Evolutionary conservation across 768 basidiomycete genomes (phyloP), one percentile per base, ranked within the genome.

Genomic region (Russula sp.): DNA sequence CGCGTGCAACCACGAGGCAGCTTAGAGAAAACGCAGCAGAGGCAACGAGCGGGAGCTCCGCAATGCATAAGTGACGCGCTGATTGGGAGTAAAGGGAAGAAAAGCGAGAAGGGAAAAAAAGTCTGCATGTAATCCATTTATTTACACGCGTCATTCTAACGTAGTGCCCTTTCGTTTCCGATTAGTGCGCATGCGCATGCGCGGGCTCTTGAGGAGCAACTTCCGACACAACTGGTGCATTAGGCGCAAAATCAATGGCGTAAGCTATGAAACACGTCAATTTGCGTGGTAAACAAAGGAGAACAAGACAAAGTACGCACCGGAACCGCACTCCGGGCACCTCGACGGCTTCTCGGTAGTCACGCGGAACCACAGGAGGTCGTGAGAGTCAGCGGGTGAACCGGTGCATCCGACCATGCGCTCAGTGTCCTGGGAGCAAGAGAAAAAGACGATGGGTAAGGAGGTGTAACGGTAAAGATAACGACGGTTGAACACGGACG

Each of bases 341-440:
- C 95, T 89, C 66, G 80, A 78, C 68, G 81, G 79, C 75, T 86
- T 84, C 70, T 88, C 80, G 69, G 84, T 80, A 63, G 75, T 80
- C 69, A 90, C 67, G 64, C 72, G 82, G 74, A 94, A 85, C 95
- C 95, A 98, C 70, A 86, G 79, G 58, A 94, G 81, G 70, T 98
- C 93, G 77, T 98, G 96, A 39, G 94, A 95, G 76, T 98, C 96
- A 50, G 89, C 91, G 10, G 96, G 96, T 71, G 82, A 86, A 57
- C 96, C 96, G 47, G 96, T 94, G 82, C 95, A 98, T 51, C 96
- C 96, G 72, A 98, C 79, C 60, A 91, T 83, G 64, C 96, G 92
- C 66, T 87, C 84, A 42, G 82, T 77, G 66, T 89, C 89, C 94
- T 95, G 62, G 45, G 64, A 42, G 22, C 22, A 58, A 7, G 44